Conservation (phyloP, 257 asterid genomes). For the Solanum piurae region DNA sequence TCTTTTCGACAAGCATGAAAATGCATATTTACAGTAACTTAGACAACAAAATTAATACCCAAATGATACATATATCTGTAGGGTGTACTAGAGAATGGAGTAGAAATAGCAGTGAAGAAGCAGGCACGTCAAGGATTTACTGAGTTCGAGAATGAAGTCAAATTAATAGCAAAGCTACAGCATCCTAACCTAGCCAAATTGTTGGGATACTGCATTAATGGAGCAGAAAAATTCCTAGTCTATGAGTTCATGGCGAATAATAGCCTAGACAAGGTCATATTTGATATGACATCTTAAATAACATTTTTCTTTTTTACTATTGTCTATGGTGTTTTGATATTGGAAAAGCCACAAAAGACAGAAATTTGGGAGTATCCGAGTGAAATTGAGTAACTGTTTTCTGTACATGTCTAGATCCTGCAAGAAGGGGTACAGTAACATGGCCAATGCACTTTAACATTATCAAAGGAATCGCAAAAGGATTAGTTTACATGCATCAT, state of each 20-base stretch:
- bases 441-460: slow-evolving; percentile 23
- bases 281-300: slow-evolving; percentile 4
- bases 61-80: not conserved
- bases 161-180: slow-evolving; percentile 22
- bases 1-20: not conserved
- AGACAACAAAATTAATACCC: not conserved
- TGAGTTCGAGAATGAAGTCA: slow-evolving; percentile 31
- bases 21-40: not conserved
- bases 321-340: not conserved
- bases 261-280: slow-evolving; percentile 27
- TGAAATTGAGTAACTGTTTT: too few species aligned
- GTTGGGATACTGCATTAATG: slow-evolving; percentile 28
- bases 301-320: not conserved
- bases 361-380: not conserved
- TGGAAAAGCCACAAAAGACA: not conserved
- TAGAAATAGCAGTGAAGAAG: slow-evolving; percentile 30
- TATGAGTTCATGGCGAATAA: slow-evolving; percentile 34
- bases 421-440: not conserved
- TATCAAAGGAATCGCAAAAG: slow-evolving; percentile 33
- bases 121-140: slow-evolving; percentile 22
- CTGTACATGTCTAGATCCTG: slow-evolving; percentile 2
- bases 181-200: slow-evolving; percentile 32
- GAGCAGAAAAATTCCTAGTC: slow-evolving; percentile 24
- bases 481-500: slow-evolving; percentile 32
- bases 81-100: slow-evolving; percentile 19